Evolutionary conservation across 2,329 filamentous ascomycete species (phyloP).

Genomic region (Neonectria hederae): DNA sequence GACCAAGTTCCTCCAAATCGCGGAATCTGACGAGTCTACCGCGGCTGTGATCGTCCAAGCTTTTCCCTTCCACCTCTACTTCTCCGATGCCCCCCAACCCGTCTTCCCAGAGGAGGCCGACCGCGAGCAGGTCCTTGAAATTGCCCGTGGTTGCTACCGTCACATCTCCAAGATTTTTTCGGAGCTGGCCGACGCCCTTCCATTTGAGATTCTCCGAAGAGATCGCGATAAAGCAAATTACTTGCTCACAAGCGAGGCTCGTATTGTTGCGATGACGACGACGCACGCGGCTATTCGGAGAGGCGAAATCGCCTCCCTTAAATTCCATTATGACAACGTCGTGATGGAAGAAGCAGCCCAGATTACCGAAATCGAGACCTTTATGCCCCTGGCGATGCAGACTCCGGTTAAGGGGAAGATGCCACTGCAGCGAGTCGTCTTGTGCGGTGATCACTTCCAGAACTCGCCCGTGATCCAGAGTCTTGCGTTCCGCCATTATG

Average conservation of each 20-base stretch:
- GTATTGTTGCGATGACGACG: constrained; percentile 98
- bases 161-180: constrained; percentile 92
- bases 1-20: constrained; percentile 77
- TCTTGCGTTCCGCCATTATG: constrained; percentile 91
- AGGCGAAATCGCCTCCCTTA: constrained; percentile 88
- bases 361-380: constrained; percentile 96
- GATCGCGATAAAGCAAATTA: constrained; percentile 96
- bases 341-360: constrained; percentile 99
- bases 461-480: constrained; percentile 97
- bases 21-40: constrained; percentile 64
- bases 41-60: constrained; percentile 71
- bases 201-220: constrained; percentile 91
- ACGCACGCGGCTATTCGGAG: constrained; percentile 96
- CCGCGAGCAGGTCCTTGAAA: constrained; percentile 75
- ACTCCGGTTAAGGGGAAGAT: constrained; percentile 77
- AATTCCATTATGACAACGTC: constrained; percentile 97
- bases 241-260: constrained; percentile 92
- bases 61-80: constrained; percentile 92
- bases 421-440: constrained; percentile 84
- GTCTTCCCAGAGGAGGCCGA: constrained; percentile 76
- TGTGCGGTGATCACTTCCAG: constrained; percentile 95
- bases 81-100: constrained; percentile 85
- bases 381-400: constrained; percentile 94
- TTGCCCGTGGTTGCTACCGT: constrained; percentile 84
- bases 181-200: constrained; percentile 90